Conservation (phyloP, 23 red algal genomes). For the Gracilaria gracilis region DNA sequence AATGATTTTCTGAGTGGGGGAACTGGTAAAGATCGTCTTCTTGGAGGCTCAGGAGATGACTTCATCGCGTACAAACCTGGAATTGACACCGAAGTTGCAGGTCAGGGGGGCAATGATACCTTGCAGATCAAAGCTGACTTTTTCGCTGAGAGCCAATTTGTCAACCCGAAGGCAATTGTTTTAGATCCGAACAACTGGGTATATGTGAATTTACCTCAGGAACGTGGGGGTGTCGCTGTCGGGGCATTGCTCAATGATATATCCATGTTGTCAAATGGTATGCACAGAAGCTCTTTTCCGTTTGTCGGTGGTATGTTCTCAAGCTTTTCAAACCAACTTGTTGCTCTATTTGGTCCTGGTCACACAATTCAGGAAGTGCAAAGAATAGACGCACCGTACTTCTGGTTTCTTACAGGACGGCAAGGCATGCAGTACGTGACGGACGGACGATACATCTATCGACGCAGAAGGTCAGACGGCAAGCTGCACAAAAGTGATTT, state of each 20-base stretch:
- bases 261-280: neutral
- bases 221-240: neutral
- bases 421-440: neutral
- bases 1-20: conserved; percentile 4
- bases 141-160: neutral
- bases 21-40: neutral
- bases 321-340: neutral
- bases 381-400: neutral
- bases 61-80: neutral
- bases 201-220: neutral
- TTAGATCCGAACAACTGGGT: neutral
- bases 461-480: neutral
- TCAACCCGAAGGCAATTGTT: neutral
- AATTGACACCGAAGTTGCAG: neutral
- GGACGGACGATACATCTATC: neutral
- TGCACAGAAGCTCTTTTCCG: neutral
- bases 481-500: neutral
- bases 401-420: neutral
- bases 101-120: neutral
- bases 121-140: neutral
- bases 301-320: too few species aligned
- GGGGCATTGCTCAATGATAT: neutral
- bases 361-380: neutral
- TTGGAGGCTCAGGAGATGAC: neutral
- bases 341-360: neutral